Evolutionary conservation across 2,329 filamentous ascomycete genomes (phyloP), one percentile per base, ranked within the genome.

Genomic region (Colletotrichum trifolii): DNA sequence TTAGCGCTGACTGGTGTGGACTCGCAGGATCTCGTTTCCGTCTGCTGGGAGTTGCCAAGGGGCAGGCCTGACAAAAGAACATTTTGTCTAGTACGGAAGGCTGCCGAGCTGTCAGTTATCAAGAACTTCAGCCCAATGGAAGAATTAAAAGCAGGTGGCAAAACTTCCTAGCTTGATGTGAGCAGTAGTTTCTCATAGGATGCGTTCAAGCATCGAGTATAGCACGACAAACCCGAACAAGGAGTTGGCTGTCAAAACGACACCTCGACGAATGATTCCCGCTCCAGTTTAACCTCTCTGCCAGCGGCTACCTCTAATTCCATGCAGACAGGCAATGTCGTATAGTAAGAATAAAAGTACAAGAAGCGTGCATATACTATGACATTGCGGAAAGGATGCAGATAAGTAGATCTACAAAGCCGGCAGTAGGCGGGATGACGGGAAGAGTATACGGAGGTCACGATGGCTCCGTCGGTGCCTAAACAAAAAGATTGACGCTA

Each of bases 31-130:
- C 33, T 49, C 47, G 47, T 49, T 49, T 10, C 47, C 8, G 25
- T 35, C 34, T 35, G 47, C 25, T 34, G 35, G 12, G 47, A 49
- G 47, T 33, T 49, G 47, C 33, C 47, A 36, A 49, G 47, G n/a
- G 25, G 17, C n/a, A n/a, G 35, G 47, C 47, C 35, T 33, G 47
- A 33, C 47, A 49, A 33, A 49, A 48, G 25, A 25, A 25, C 25
- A 25, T 25, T 25, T 25, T 25, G 9, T 15, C 9, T 3, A 8
- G 13, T 13, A 15, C 47, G 47, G 47, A 49, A 36, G 12, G 33
- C 36, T 49, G 33, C 33, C 47, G 47, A 49, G 47, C 47, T 49
- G 33, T 49, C 47, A 49, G 13, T 35, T 49, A 36, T 33, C 33
- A 49, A n/a, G 3, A 49, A 36, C 8, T 15, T 36, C 17, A 33